These are phyloP conservation scores for Fraxinus sp. DNA, from an alignment of 305 asterid species.

Conservation along the genomic window DNA sequence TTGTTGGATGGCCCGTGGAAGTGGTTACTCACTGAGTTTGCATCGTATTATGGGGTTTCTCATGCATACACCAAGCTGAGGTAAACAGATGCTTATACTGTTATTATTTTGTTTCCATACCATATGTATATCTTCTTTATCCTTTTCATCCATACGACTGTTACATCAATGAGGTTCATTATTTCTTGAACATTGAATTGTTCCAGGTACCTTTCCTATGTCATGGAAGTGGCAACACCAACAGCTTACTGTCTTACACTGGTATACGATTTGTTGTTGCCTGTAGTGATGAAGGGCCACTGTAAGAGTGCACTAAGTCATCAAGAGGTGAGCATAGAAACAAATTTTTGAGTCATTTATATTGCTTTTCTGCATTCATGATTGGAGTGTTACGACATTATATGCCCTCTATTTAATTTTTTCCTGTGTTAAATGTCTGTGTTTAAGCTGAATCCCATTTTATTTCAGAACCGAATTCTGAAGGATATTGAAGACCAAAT, in stretches of 20 bases:
- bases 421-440: neutral
- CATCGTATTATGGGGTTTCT: slow-evolving; percentile 55
- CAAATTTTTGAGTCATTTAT: neutral
- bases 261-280: slow-evolving; percentile 43
- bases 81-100: slow-evolving; percentile 17
- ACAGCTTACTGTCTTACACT: slow-evolving; percentile 50
- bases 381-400: neutral
- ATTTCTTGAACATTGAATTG: neutral
- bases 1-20: slow-evolving; percentile 54
- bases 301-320: slow-evolving; percentile 47
- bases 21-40: slow-evolving; percentile 54
- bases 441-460: neutral
- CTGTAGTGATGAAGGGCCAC: slow-evolving; percentile 48
- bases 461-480: slow-evolving; percentile 50
- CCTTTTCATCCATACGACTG: neutral
- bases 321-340: slow-evolving; percentile 45
- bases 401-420: neutral
- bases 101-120: neutral
- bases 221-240: slow-evolving; percentile 63
- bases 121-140: neutral
- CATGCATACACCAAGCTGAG: slow-evolving; percentile 56
- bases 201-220: slow-evolving; percentile 53
- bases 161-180: neutral
- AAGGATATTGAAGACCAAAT: slow-evolving; percentile 55
- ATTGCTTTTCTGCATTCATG: neutral